Percentiles rank a stretch among this genome's conserved stretches.
These are phyloP conservation scores for Solanum hybrid DNA, from an alignment of 305 asterid species.

Conservation along the genomic window DNA sequence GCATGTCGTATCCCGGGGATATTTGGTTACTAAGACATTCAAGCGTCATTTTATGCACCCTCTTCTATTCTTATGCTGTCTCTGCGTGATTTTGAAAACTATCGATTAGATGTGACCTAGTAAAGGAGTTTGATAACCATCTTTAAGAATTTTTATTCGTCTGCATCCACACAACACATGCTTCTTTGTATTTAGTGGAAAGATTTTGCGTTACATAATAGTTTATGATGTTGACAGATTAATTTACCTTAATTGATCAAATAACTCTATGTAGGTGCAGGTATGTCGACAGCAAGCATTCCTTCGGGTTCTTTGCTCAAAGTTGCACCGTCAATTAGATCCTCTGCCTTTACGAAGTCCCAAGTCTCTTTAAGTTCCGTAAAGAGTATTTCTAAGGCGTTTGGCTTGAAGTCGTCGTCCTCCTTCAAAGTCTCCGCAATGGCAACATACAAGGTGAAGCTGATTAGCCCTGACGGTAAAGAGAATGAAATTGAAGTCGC, in stretches of 20 bases:
- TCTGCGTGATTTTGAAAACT: background rate
- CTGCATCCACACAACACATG: background rate
- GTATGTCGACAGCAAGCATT: constrained; percentile 15
- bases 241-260: background rate
- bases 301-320: constrained; percentile 19
- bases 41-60: background rate
- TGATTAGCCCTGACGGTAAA: constrained; percentile 31
- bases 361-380: constrained; percentile 13
- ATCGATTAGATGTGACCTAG: background rate
- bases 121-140: background rate
- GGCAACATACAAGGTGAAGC: constrained; percentile 39
- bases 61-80: background rate
- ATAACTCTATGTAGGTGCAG: background rate
- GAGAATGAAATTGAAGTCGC: constrained; percentile 39
- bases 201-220: background rate
- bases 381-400: constrained; percentile 9
- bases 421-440: constrained; percentile 21
- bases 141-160: background rate
- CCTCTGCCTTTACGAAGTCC: background rate
- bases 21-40: background rate
- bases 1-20: background rate
- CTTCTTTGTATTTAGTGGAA: background rate
- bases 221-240: background rate
- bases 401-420: constrained; percentile 14
- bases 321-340: constrained; percentile 3